Base-by-base conservation (phyloP, 495 filamentous ascomycete species). In the Neurospora sp. region DNA sequence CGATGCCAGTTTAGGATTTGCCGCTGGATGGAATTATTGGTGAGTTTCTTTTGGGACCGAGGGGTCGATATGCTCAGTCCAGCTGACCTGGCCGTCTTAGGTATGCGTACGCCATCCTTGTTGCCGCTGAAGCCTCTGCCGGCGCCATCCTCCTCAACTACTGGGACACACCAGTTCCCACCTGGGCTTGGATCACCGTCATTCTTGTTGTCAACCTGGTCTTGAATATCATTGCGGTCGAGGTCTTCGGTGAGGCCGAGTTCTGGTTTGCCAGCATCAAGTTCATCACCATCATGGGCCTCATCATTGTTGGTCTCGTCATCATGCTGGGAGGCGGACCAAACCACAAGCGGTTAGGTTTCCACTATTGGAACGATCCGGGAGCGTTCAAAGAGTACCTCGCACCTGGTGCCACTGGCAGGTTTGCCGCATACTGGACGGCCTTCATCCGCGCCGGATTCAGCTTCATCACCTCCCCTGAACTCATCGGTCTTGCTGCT, bases 1-100 rank as follows among this genome's bases (percentile, higher is more conserved):
- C 72, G 91, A 94, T 74, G 86, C 88, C 12, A 91, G 89, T 76
- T 82, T 95, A 75, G 92, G 92, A 18, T 94, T 94, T 76, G 90
- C 93, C 45, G 90, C 91, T 76, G 93, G 93, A 18, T 94, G 91
- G 91, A 94, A 93, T 74, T 91, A 85, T 75, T 86, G 84, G 84
- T 65, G 53, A 65, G 53, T 65, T 65, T 31, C 27, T 9, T 65
- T 9, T 18, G 20, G 20, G 10, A 53, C 1, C 22, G 12, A 18
- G 14, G 27, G 53, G 9, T 35, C 7, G 6, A 37, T 18, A 27
- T 12, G 9, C 9, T 1, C 9, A 27, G 9, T 35, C 22, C 27
- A 35, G 35, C 53, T 65, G 27, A 65, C 53, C 3, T 35, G 27
- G 4, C 6, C 27, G 7, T 35, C 0, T 16, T 37, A 65, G 53